phyloP scores from a whole-genome alignment of 352 stramenopile genomes.

The Pythium biforme region DNA sequence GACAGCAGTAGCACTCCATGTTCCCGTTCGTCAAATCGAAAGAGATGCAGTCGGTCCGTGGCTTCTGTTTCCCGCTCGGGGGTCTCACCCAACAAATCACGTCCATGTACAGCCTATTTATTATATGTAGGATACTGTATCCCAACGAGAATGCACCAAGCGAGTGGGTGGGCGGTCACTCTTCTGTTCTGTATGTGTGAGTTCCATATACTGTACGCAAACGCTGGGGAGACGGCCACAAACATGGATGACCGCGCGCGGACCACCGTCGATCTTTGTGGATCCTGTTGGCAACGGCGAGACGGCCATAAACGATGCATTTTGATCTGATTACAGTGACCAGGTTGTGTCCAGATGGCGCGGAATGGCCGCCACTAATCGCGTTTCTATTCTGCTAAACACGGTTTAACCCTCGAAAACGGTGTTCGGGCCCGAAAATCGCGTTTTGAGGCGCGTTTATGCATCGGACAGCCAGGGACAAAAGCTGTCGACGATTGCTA shows the following conservation, averaged over 20 bases:
- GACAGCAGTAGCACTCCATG: no score
- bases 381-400: background rate
- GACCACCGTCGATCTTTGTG: background rate
- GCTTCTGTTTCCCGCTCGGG: no score
- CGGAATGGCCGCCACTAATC: background rate
- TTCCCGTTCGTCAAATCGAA: no score
- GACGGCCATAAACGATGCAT: background rate
- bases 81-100: no score
- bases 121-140: no score
- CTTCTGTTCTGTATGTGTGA: no score
- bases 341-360: background rate
- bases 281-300: background rate
- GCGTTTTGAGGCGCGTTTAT: background rate
- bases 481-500: background rate
- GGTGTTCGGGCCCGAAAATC: background rate
- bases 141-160: no score
- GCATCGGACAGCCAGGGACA: background rate
- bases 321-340: constrained; percentile 2
- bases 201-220: no score
- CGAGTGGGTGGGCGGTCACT: no score
- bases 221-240: background rate
- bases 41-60: no score
- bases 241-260: background rate
- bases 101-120: no score
- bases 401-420: background rate